Conservation (phyloP, 2,329 filamentous ascomycete species). For the Colletotrichum truncatum region DNA sequence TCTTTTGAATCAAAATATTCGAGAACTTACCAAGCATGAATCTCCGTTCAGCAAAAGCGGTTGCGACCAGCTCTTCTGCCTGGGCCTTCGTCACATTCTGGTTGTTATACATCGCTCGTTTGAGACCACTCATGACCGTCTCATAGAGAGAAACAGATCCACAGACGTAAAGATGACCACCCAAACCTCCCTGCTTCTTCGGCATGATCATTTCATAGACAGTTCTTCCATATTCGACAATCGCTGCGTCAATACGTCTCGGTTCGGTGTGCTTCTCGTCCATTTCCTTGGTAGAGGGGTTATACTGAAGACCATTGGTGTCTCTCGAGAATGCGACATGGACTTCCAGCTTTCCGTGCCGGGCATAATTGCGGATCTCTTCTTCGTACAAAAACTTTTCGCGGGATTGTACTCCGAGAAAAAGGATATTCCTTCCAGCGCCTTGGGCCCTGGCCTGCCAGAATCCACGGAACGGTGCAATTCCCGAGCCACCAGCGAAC, state of each 20-base stretch:
- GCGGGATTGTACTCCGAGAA: constrained; percentile 60
- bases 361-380: constrained; percentile 55
- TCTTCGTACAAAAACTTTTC: constrained; percentile 62
- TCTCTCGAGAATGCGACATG: constrained; percentile 63
- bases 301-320: constrained; percentile 55
- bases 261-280: constrained; percentile 58
- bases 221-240: constrained; percentile 58
- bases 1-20: too few species aligned
- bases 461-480: constrained; percentile 63
- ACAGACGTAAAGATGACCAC: constrained; percentile 37
- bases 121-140: constrained; percentile 63
- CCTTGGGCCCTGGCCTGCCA: constrained; percentile 57
- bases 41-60: constrained; percentile 62
- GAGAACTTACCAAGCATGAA: too few species aligned
- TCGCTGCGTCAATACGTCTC: constrained; percentile 61
- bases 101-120: constrained; percentile 64
- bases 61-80: constrained; percentile 58
- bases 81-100: constrained; percentile 61
- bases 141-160: constrained; percentile 52
- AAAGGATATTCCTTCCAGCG: constrained; percentile 57
- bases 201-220: constrained; percentile 65
- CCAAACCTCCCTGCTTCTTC: constrained; percentile 61
- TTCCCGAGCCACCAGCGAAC: constrained; percentile 63
- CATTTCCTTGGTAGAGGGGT: constrained; percentile 49
- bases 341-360: constrained; percentile 59